Evolutionary conservation across 2,329 filamentous ascomycete genomes (phyloP), one percentile per base, ranked within the genome.

Genomic region (Pseudogymnoascus sp.): DNA sequence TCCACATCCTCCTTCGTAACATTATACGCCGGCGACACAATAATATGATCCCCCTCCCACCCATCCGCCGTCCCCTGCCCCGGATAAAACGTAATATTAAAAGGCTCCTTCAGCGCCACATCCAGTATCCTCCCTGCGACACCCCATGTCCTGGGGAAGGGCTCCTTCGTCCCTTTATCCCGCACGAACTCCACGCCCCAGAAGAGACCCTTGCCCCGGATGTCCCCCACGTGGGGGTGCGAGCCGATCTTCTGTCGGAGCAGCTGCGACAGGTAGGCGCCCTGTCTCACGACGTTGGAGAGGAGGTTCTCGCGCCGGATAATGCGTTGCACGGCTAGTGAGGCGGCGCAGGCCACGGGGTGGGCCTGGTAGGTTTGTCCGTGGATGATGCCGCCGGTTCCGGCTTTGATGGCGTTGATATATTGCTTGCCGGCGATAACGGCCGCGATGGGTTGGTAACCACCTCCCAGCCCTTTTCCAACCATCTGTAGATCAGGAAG

Each of bases 401-500:
- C 51, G 5, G 21, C 16, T 41, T 28, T 41, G 34, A 37, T 37
- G n/a, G 65, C 77, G 45, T 83, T 74, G 16, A 83, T 76, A 3
- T 90, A 77, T n/a, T 75, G 77, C 1, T 76, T 70, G 19, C 79
- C 79, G 1, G 85, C 78, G 1, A 90, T 76, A 21, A 89, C 77
- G 0, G 79, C 87, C 0, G 87, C 84, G 7, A 89, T 78, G 0
- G 86, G 81, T 43, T 80, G 79, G 66, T 85, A 89, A 0, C 88
- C 88, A 16, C 81, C 87, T 0, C 83, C 85, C 0, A 90, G 77
- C 0, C 84, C 85, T 72, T 91, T 90, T 0, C 85, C 88, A 8
- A 89, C 76, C 0, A 85, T 85, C 72, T 88, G 81, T 4, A 91
- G 79, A 69, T 90, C 88, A 0, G 88, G 88, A 4, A 77, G 77